phyloP scores from a whole-genome alignment of 2,329 filamentous ascomycete species.

The Claviceps monticola region DNA sequence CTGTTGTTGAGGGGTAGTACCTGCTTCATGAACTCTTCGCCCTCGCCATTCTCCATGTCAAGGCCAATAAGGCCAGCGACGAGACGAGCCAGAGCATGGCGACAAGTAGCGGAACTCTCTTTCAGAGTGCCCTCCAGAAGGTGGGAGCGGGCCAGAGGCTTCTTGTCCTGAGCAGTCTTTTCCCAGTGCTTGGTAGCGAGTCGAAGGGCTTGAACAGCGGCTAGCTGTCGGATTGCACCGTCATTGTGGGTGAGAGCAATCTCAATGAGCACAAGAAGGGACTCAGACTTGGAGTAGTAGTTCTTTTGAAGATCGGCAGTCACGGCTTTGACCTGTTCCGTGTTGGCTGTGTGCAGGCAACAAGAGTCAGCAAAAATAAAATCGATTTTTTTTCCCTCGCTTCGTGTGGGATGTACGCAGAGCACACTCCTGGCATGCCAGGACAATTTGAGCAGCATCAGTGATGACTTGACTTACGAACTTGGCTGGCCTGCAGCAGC shows the following conservation, averaged over 20 bases:
- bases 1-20: constrained; percentile 70
- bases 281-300: constrained; percentile 78
- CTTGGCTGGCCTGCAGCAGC: constrained; percentile 76
- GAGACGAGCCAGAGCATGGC: constrained; percentile 78
- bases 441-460: constrained; percentile 4
- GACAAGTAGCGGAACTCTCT: constrained; percentile 61
- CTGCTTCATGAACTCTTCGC: constrained; percentile 68
- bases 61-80: constrained; percentile 75
- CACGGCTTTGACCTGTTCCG: constrained; percentile 75
- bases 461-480: constrained; percentile 47
- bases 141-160: constrained; percentile 65
- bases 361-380: constrained; percentile 18
- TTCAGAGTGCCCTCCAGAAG: constrained; percentile 72
- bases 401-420: background rate
- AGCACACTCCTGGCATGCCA: background rate
- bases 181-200: constrained; percentile 80
- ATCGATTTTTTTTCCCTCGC: background rate
- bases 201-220: constrained; percentile 77
- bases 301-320: constrained; percentile 84
- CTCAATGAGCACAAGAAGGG: constrained; percentile 75
- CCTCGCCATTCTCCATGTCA: constrained; percentile 62
- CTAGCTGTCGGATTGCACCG: constrained; percentile 67
- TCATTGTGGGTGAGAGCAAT: constrained; percentile 69
- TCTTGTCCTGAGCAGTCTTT: constrained; percentile 58
- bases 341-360: constrained; percentile 52